Percentiles rank a stretch among this genome's conserved stretches.
Evolutionary conservation across 202 grass and related monocot genomes (phyloP).

Genomic region (Zizania palustris): DNA sequence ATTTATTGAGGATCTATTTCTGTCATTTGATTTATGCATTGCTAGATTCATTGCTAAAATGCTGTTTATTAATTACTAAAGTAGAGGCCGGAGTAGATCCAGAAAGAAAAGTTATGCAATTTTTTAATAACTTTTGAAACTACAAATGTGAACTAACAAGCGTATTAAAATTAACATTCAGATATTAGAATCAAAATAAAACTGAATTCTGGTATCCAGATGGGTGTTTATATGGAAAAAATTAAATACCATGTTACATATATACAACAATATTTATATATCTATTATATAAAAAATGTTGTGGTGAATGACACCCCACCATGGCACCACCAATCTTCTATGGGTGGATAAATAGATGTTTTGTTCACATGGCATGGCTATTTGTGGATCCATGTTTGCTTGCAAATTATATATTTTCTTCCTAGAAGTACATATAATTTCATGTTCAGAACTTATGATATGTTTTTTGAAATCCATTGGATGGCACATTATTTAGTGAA

Average conservation of each 20-base stretch:
- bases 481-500: too few relatives aligned
- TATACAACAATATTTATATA: neutral
- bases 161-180: neutral
- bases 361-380: too few relatives aligned
- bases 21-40: neutral
- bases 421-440: too few relatives aligned
- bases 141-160: neutral
- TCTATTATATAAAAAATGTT: too few relatives aligned
- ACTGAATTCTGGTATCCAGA: neutral
- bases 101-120: neutral
- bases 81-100: neutral
- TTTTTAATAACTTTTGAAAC: neutral
- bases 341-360: too few relatives aligned
- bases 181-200: neutral
- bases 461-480: too few relatives aligned
- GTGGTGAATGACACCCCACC: too few relatives aligned
- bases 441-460: too few relatives aligned
- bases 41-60: neutral
- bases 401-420: too few relatives aligned
- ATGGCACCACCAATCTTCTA: too few relatives aligned
- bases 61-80: neutral
- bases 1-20: neutral
- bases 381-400: too few relatives aligned
- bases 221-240: neutral
- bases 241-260: neutral